These are phyloP conservation scores for Xylaria longipes DNA, from an alignment of 495 filamentous ascomycete genomes.

Conservation along the genomic window DNA sequence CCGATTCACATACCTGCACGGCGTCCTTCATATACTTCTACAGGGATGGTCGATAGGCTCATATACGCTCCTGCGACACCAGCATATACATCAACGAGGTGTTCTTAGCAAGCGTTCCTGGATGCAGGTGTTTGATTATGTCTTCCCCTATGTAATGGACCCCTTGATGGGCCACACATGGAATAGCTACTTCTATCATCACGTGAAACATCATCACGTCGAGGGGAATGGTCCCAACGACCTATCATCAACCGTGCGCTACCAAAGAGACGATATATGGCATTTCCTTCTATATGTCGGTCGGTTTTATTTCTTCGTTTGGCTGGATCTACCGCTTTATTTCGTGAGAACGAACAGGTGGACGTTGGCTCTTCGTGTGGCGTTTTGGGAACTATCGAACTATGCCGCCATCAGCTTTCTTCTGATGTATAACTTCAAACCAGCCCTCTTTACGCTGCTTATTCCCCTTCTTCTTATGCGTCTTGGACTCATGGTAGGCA, in stretches of 20 bases:
- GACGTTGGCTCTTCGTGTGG: conserved; percentile 56
- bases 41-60: conserved; percentile 68
- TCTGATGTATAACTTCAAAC: conserved; percentile 54
- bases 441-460: conserved; percentile 65
- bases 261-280: conserved; percentile 70
- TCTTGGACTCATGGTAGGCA: conserved; percentile 72
- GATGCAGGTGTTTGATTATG: conserved; percentile 54
- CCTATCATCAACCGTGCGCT: conserved; percentile 75
- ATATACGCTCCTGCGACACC: conserved; percentile 82
- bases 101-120: conserved; percentile 54
- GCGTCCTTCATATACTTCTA: conserved; percentile 65
- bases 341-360: conserved; percentile 65
- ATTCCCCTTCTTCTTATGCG: conserved; percentile 66
- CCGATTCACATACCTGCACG: conserved; percentile 70
- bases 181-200: conserved; percentile 85
- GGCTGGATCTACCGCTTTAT: conserved; percentile 77
- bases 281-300: conserved; percentile 72
- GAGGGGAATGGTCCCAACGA: conserved; percentile 81
- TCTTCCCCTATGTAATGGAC: conserved; percentile 76
- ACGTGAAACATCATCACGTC: conserved; percentile 85
- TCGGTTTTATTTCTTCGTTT: conserved; percentile 73
- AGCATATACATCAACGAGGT: conserved; percentile 82
- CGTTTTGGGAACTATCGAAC: conserved; percentile 63
- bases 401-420: conserved; percentile 57
- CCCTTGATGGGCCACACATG: conserved; percentile 83